Evolutionary conservation across 129 eudicot genomes (phyloP).

Genomic region (Pseudognaphalium luteoalbum): DNA sequence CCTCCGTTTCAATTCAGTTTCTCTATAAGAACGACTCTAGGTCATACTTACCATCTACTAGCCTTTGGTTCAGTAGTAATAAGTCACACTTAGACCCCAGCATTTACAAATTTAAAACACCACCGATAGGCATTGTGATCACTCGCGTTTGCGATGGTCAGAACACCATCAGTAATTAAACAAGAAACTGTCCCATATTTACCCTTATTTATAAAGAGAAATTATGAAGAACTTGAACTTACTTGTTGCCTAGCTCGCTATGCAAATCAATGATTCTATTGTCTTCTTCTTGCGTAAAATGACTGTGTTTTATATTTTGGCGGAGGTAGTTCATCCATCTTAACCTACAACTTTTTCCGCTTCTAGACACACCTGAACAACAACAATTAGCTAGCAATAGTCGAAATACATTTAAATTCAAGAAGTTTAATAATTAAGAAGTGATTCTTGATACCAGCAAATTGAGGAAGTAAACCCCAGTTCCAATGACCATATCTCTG

Average conservation of each 20-base stretch:
- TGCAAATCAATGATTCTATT: slow-evolving; percentile 10
- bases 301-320: slow-evolving; percentile 26
- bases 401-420: background rate
- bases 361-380: slow-evolving; percentile 24
- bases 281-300: slow-evolving; percentile 34
- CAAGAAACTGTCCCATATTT: too few relatives aligned
- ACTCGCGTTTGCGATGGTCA: too few relatives aligned
- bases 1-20: too few relatives aligned
- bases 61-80: too few relatives aligned
- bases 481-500: slow-evolving; percentile 58
- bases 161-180: too few relatives aligned
- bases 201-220: too few relatives aligned
- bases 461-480: slow-evolving; percentile 54
- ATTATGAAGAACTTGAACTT: slow-evolving; percentile 18
- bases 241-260: slow-evolving; percentile 32
- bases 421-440: background rate
- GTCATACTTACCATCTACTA: too few relatives aligned
- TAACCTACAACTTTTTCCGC: slow-evolving; percentile 34
- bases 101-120: too few relatives aligned
- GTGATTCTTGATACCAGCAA: slow-evolving; percentile 42
- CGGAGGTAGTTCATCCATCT: slow-evolving; percentile 12
- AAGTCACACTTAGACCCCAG: too few relatives aligned
- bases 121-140: too few relatives aligned
- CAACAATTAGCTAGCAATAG: background rate
- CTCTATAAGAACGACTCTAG: too few relatives aligned